Base-by-base conservation (phyloP, 331 rosid genomes). In the Pyrus hybrid region DNA sequence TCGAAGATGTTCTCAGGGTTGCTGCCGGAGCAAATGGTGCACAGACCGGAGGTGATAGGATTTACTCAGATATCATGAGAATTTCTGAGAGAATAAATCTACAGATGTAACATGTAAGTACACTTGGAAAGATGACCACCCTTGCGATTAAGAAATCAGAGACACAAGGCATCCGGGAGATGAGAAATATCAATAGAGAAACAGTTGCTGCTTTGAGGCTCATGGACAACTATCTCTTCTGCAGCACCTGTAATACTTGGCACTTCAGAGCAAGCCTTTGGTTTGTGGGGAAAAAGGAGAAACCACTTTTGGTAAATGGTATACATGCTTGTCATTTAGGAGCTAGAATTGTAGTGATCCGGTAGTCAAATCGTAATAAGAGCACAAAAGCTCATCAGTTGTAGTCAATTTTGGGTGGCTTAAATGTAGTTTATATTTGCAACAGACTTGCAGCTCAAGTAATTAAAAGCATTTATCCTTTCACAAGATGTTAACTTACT, bases 11-110 rank as follows among this genome's bases (percentile, higher is more conserved):
- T 72, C 63, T 86, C 45, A 35, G 83, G 73, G 87, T 93, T 65
- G 97, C 92, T 51, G 84, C 91, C 18, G 96, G 98, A 63, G 87
- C 91, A n/a, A 77, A 69, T 0, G 90, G 92, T 22, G 71, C 35
- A 72, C 85, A 85, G 68, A 83, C 88, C 29, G 91, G 96, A 54
- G 92, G 96, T 17, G 96, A 93, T 76, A 82, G 63, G 75, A 89
- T 93, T 75, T 78, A 83, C 85, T 93, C 93, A 0, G 88, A 93
- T 68, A 86, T 91, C 76, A 54, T 81, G 51, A 79, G 74, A 73
- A 83, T 84, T 53, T 84, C 96, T 11, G 77, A 86, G 78, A 86
- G 83, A 70, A 85, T 89, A 71, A 72, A 85, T 58, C 85, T 93
- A 68, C 76, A 62, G 78, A 72, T 90, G 58, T 89, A 73, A 82